Evolutionary conservation across 2,329 filamentous ascomycete genomes (phyloP).

Genomic region (Raffaelea deltoideospora): DNA sequence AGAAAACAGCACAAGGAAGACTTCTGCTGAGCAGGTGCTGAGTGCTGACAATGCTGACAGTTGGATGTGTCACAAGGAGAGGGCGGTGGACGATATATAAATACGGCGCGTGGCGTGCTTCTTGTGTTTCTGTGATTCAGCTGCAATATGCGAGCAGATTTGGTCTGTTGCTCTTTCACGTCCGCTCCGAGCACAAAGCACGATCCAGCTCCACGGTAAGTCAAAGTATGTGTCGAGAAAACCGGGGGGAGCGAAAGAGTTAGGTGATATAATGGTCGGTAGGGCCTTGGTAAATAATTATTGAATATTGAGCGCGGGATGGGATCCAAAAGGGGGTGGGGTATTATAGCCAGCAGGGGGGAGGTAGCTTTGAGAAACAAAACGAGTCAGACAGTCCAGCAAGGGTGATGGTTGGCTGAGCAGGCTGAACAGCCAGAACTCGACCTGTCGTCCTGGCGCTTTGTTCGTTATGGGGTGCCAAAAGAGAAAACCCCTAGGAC

Average conservation of each 20-base stretch:
- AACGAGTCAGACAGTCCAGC: background rate
- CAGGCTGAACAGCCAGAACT: background rate
- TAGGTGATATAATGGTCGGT: too few relatives aligned
- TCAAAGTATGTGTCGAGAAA: background rate
- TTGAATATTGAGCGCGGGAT: background rate
- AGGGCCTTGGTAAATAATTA: too few relatives aligned
- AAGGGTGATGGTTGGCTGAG: background rate
- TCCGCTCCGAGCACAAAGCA: background rate
- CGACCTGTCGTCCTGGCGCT: too few relatives aligned
- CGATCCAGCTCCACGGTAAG: slow-evolving; percentile 9
- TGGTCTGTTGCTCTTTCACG: too few relatives aligned
- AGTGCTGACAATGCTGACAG: background rate
- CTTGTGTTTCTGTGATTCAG: background rate
- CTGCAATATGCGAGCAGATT: too few relatives aligned
- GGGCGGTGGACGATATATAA: too few relatives aligned
- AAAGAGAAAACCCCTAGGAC: too few relatives aligned
- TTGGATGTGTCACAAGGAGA: background rate
- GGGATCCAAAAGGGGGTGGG: slow-evolving; percentile 1
- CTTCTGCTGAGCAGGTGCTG: background rate
- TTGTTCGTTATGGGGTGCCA: too few relatives aligned
- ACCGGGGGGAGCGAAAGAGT: background rate
- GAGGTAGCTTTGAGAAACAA: background rate
- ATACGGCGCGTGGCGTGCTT: background rate
- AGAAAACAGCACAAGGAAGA: background rate
- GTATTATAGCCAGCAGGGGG: background rate